Evolutionary conservation across 805 yeast genomes (phyloP).

Genomic region (Teunomyces cretensis): DNA sequence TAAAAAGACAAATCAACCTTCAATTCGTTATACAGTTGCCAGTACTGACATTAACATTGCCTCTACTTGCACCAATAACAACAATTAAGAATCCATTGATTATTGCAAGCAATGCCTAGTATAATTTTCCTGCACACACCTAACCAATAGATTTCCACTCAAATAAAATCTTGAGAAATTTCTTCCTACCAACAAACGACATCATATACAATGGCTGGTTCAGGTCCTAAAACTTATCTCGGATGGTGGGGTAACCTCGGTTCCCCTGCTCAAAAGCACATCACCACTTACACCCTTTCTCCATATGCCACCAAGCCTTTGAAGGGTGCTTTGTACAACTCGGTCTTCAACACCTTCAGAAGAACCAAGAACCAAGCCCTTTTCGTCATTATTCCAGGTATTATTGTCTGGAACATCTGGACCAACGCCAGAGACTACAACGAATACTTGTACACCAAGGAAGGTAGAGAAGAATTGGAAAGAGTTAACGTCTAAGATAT

Average conservation of each 20-base stretch:
- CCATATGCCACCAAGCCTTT: conserved; percentile 93
- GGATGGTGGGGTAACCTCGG: conserved; percentile 98
- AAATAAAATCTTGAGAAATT: conserved; percentile 6
- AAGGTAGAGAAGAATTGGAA: conserved; percentile 92
- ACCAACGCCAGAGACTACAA: conserved; percentile 84
- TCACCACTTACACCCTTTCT: conserved; percentile 86
- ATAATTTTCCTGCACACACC: conserved; percentile 6
- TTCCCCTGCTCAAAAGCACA: conserved; percentile 82
- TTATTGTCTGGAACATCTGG: conserved; percentile 85
- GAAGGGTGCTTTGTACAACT: conserved; percentile 80
- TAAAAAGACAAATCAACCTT: not conserved
- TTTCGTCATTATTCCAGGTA: conserved; percentile 74
- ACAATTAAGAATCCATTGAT: not conserved
- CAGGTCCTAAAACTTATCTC: conserved; percentile 75
- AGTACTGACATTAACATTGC: not conserved
- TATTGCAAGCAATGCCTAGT: not conserved
- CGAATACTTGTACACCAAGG: conserved; percentile 93
- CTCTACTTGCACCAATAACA: not conserved
- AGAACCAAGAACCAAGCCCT: conserved; percentile 85
- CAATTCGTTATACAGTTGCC: too few species aligned
- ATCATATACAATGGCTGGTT: conserved; percentile 57
- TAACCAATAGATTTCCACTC: conserved; percentile 13
- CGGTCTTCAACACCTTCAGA: conserved; percentile 91
- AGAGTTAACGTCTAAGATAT: conserved; percentile 47
- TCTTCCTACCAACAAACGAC: conserved; percentile 3